Conservation (phyloP, 2,329 filamentous ascomycete genomes). For the Apiospora saccharicola region DNA sequence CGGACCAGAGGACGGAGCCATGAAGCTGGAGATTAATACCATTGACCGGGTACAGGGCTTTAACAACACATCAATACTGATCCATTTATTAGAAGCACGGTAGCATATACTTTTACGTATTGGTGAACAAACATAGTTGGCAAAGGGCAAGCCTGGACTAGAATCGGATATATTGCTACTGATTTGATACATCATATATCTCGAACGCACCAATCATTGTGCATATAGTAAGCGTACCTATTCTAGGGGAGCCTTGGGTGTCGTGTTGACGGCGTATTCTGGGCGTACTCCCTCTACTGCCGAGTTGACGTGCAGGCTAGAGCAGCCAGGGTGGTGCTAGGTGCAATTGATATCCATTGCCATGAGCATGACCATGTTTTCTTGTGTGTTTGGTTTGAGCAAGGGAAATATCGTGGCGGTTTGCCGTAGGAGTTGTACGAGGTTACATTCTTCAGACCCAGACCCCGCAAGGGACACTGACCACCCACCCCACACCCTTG, state of each 20-base stretch:
- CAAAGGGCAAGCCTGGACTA: not conserved
- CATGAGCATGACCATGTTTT: not conserved
- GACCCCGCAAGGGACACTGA: not conserved
- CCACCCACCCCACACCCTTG: not conserved
- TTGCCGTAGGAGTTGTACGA: constrained; percentile 7
- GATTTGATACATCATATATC: not conserved
- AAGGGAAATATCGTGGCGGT: constrained; percentile 10
- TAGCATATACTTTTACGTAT: not conserved
- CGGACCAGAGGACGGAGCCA: not conserved
- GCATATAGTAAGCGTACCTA: not conserved
- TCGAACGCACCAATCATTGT: not conserved
- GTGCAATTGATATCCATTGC: not conserved
- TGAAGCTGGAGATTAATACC: not conserved
- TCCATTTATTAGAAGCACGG: not conserved
- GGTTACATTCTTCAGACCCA: constrained; percentile 1
- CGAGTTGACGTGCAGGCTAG: constrained; percentile 17
- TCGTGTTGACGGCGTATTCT: not conserved
- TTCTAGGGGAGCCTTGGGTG: not conserved
- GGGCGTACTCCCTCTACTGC: not conserved
- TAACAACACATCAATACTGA: constrained; percentile 4
- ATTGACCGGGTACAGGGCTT: not conserved
- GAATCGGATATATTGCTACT: not conserved
- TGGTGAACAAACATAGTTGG: not conserved
- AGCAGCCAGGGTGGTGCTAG: not conserved
- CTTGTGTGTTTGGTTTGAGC: not conserved